Conservation (phyloP, 768 basidiomycete genomes). For the Russula dissimulans region DNA sequence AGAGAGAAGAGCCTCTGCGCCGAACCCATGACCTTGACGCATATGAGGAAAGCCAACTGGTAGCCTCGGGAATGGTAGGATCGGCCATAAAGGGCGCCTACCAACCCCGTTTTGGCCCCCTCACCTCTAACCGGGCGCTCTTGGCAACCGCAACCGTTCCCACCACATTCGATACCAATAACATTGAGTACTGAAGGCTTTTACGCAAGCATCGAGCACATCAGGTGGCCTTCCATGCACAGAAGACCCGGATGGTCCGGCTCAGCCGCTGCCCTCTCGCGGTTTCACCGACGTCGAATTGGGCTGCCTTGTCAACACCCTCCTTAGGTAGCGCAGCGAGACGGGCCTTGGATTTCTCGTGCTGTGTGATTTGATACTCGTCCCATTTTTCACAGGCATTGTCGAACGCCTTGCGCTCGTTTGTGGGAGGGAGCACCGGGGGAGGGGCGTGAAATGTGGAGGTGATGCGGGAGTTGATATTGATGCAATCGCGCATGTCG, state of each 20-base stretch:
- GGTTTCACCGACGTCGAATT: constrained; percentile 1
- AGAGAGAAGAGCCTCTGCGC: neutral
- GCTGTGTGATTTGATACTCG: constrained; percentile 35
- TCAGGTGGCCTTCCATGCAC: constrained; percentile 45
- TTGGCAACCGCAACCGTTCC: constrained; percentile 10
- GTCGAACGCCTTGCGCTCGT: constrained; percentile 49
- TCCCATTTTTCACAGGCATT: constrained; percentile 50
- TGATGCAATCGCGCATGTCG: constrained; percentile 57
- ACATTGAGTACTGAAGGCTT: neutral
- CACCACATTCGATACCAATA: neutral
- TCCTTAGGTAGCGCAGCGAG: neutral
- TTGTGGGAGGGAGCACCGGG: constrained; percentile 32
- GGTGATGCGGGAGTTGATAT: constrained; percentile 35
- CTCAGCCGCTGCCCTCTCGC: constrained; percentile 32
- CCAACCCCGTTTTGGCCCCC: neutral
- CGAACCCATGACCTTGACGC: neutral
- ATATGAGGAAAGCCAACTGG: constrained; percentile 4
- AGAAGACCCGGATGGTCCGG: constrained; percentile 44
- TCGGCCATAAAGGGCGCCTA: too few species aligned
- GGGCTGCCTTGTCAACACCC: neutral
- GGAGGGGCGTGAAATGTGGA: constrained; percentile 43
- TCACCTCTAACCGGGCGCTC: neutral
- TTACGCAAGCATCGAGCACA: constrained; percentile 2
- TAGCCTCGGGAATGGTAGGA: too few species aligned
- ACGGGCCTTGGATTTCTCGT: constrained; percentile 13